A percentile compares a stretch with the other conserved stretches of the same genome.
Conservation (phyloP, 2,329 filamentous ascomycete species). For the Neonectria sp. region DNA sequence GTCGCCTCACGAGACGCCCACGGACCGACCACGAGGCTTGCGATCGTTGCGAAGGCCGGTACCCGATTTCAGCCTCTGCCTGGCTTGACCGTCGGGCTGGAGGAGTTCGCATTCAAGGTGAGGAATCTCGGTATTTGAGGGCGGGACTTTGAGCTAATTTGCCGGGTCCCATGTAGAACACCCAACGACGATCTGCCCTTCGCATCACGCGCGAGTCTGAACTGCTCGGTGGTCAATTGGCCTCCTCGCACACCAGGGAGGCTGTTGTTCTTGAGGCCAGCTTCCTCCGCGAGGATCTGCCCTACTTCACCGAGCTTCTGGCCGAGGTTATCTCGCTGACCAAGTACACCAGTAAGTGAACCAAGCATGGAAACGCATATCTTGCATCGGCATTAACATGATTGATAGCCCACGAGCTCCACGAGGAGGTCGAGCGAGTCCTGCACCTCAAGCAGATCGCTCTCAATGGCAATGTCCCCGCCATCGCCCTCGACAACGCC, state of each 20-base stretch:
- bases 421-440: slow-evolving; percentile 86
- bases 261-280: slow-evolving; percentile 92
- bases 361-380: neutral
- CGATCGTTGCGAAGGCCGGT: slow-evolving; percentile 93
- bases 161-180: slow-evolving; percentile 73
- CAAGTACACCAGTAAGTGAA: slow-evolving; percentile 81
- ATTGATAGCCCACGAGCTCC: slow-evolving; percentile 83
- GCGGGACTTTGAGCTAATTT: slow-evolving; percentile 63
- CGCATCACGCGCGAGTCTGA: slow-evolving; percentile 96
- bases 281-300: slow-evolving; percentile 95
- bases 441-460: slow-evolving; percentile 85
- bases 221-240: slow-evolving; percentile 92
- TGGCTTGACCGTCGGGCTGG: slow-evolving; percentile 89
- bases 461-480: slow-evolving; percentile 72
- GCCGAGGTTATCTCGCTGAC: slow-evolving; percentile 92
- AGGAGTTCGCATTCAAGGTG: slow-evolving; percentile 98
- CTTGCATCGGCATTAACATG: slow-evolving; percentile 32
- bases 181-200: slow-evolving; percentile 87
- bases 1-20: slow-evolving; percentile 91
- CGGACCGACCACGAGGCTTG: slow-evolving; percentile 91
- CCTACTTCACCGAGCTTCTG: slow-evolving; percentile 97
- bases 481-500: slow-evolving; percentile 86
- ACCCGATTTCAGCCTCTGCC: slow-evolving; percentile 93
- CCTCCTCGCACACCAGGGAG: slow-evolving; percentile 91
- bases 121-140: slow-evolving; percentile 31